phyloP scores from a whole-genome alignment of 148 eudicot genomes.

The Diospyros kaki region DNA sequence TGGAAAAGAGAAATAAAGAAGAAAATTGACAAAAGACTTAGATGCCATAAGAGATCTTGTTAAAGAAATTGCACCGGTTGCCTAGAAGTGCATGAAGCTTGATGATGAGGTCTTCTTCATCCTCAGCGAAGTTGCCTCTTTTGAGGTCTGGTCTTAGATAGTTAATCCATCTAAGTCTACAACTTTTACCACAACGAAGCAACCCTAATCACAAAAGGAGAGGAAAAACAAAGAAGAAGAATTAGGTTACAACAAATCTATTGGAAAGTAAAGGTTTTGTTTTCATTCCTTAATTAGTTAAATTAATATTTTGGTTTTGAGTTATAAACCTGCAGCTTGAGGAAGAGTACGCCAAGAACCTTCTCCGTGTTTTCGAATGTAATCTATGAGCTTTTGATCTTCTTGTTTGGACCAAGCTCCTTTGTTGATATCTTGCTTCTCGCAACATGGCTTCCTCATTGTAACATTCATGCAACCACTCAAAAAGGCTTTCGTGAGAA shows the following conservation, averaged over 20 bases:
- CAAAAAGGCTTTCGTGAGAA: neutral
- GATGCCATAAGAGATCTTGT: neutral
- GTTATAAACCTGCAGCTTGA: conserved; percentile 31
- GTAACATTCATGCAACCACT: neutral
- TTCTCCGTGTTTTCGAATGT: conserved; percentile 31
- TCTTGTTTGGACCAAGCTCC: conserved; percentile 47
- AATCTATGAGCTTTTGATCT: conserved; percentile 33
- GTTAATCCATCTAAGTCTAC: conserved; percentile 30
- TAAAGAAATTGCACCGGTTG: conserved; percentile 17
- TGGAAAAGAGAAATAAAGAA: no score
- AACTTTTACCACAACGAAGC: conserved; percentile 33
- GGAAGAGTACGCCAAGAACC: conserved; percentile 40
- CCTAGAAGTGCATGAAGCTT: conserved; percentile 37
- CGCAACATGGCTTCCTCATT: conserved; percentile 40
- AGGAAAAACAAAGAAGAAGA: neutral
- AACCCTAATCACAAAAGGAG: conserved; percentile 14
- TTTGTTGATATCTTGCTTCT: conserved; percentile 28
- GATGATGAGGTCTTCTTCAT: conserved; percentile 40
- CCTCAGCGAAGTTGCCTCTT: conserved; percentile 29
- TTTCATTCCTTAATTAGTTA: neutral
- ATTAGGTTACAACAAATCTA: neutral
- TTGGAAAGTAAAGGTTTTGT: no score
- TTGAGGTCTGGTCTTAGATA: conserved; percentile 30
- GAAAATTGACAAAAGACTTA: no score
- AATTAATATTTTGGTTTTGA: no score